Evolutionary conservation across 2,329 filamentous ascomycete species (phyloP).

Genomic region (Pseudogymnoascus sp.): DNA sequence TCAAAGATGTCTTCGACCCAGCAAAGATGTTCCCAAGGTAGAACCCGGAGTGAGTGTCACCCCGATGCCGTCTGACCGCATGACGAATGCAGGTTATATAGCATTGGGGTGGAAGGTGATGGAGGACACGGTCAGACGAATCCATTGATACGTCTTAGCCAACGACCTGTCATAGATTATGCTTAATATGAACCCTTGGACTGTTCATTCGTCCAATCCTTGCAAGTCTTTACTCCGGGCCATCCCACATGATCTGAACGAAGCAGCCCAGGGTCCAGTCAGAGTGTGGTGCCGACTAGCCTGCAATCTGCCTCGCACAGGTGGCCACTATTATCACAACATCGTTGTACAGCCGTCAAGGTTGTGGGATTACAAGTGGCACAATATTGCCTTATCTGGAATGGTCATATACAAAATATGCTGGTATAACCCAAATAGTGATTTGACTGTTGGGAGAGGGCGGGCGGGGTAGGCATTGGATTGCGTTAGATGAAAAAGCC

Average conservation of each 20-base stretch:
- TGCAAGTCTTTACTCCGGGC: not conserved
- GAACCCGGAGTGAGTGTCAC: not conserved
- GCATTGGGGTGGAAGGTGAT: not conserved
- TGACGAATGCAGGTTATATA: not conserved
- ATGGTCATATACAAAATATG: not conserved
- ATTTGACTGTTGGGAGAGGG: not conserved
- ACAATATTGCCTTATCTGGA: not conserved
- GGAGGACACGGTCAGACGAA: not conserved
- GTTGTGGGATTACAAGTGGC: not conserved
- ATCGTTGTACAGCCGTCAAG: not conserved
- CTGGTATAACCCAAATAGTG: not conserved
- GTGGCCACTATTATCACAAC: not conserved
- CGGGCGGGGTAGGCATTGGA: not conserved
- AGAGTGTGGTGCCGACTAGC: not conserved
- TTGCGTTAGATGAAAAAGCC: not conserved
- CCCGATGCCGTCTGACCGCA: conserved; percentile 3
- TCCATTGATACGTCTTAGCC: not conserved
- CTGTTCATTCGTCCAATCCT: not conserved
- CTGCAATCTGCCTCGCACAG: not conserved
- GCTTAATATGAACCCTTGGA: conserved; percentile 6
- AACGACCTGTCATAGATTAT: conserved; percentile 9
- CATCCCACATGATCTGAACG: not conserved
- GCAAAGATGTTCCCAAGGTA: conserved; percentile 34
- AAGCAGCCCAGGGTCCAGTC: not conserved
- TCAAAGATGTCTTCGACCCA: conserved; percentile 42